A percentile compares a stretch with the other conserved stretches of the same genome.
Conservation (phyloP, 352 stramenopile species). For the Blastocystis sp. region DNA sequence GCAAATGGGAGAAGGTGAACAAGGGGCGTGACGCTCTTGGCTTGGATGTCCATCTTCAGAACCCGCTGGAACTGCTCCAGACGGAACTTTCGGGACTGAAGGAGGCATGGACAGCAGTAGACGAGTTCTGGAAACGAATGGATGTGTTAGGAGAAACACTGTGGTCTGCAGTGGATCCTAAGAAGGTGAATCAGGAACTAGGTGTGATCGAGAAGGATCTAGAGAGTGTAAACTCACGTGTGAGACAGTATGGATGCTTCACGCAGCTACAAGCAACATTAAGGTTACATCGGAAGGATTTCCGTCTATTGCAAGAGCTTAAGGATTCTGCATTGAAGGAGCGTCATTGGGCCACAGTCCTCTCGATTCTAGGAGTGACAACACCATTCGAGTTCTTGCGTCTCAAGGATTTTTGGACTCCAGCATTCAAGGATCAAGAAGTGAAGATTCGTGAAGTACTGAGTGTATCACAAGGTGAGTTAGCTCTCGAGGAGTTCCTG, state of each 20-base stretch:
- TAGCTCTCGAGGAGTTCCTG: slow-evolving; percentile 98
- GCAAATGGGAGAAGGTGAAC: slow-evolving; percentile 89
- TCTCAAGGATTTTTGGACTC: slow-evolving; percentile 93
- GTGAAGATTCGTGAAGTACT: slow-evolving; percentile 94
- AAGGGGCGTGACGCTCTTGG: slow-evolving; percentile 91
- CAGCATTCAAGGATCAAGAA: slow-evolving; percentile 84
- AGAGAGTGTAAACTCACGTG: slow-evolving; percentile 87
- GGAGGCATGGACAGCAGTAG: slow-evolving; percentile 93
- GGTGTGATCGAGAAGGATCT: slow-evolving; percentile 93
- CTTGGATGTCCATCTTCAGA: slow-evolving; percentile 77
- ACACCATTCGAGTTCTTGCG: slow-evolving; percentile 90
- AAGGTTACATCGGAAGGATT: slow-evolving; percentile 86
- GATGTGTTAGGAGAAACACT: slow-evolving; percentile 87
- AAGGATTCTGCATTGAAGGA: slow-evolving; percentile 97
- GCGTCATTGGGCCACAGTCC: slow-evolving; percentile 95
- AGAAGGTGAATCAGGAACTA: slow-evolving; percentile 90
- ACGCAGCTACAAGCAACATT: slow-evolving; percentile 88
- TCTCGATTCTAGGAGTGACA: slow-evolving; percentile 87
- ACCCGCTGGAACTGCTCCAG: slow-evolving; percentile 74
- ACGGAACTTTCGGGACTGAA: slow-evolving; percentile 88
- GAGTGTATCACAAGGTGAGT: slow-evolving; percentile 95
- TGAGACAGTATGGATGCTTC: slow-evolving; percentile 96
- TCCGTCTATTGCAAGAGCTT: slow-evolving; percentile 90
- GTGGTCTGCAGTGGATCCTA: slow-evolving; percentile 87
- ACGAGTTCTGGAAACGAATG: slow-evolving; percentile 81